phyloP scores from a whole-genome alignment of 2,329 filamentous ascomycete genomes.

The Nemania diffusa region DNA sequence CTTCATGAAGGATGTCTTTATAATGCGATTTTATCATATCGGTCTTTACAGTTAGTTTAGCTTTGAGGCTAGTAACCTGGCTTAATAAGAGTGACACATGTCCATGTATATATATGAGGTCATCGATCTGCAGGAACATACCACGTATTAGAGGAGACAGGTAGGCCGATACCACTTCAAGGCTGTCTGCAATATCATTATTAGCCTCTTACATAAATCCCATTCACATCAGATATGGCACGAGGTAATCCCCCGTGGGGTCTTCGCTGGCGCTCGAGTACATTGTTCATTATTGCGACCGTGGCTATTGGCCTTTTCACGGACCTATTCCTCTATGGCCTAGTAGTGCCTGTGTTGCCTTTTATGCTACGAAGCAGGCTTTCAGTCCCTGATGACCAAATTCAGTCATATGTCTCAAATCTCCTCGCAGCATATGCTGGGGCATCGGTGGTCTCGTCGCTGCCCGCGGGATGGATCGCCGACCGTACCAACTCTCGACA shows the following conservation, averaged over 20 bases:
- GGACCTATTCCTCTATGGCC: slow-evolving; percentile 68
- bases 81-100: no score
- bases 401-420: slow-evolving; percentile 63
- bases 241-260: slow-evolving; percentile 36
- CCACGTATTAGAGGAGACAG: not conserved
- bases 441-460: slow-evolving; percentile 61
- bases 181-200: not conserved
- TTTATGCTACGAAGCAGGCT: slow-evolving; percentile 66
- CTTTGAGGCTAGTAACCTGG: no score
- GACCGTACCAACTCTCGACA: slow-evolving; percentile 64
- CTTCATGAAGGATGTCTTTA: no score
- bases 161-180: not conserved
- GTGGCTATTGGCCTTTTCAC: slow-evolving; percentile 66
- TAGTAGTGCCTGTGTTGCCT: slow-evolving; percentile 68
- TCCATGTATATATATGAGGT: no score
- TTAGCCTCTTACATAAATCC: not conserved
- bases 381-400: slow-evolving; percentile 56
- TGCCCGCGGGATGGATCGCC: slow-evolving; percentile 64
- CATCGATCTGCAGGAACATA: slow-evolving; percentile 24
- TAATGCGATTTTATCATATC: no score
- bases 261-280: slow-evolving; percentile 64
- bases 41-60: no score
- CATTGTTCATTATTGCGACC: slow-evolving; percentile 67
- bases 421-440: slow-evolving; percentile 66
- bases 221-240: not conserved